Base-by-base conservation (phyloP, 495 filamentous ascomycete species). In the Thozetella sp. region DNA sequence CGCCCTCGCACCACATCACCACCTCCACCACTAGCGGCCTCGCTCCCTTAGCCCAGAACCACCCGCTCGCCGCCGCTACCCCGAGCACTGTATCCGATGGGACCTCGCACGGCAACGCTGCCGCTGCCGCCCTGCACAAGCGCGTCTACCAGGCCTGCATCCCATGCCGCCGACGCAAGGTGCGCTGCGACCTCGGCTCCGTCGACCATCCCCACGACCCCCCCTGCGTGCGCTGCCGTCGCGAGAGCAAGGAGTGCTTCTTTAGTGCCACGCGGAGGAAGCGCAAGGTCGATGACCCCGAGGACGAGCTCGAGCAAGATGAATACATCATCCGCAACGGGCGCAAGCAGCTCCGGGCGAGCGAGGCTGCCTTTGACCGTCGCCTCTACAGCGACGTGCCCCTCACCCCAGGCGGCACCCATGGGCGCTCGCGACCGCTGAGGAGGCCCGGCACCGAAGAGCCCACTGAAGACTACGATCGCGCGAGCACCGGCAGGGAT, bases 221-320 rank as follows among this genome's bases (percentile, higher is more conserved):
- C 45, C 96, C 96, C 1, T 99, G 95, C 68, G 91, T 94, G 59
- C 86, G 95, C 69, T 99, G 95, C 73, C 88, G 92, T 23, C 87
- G 95, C 59, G 95, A 99, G 77, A 84, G 87, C 76, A 97, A 97
- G 75, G 88, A 96, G 64, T 99, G 95, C 80, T 94, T 88, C 81
- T 98, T 99, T 80, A 96, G 93, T 61, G 91, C 92, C n/a, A 98
- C 93, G 40, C 83, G 94, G 50, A 85, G 95, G 63, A 98, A 97
- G 86, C 83, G 92, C 66, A 96, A 96, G 78, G 79, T 82, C 53
- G 89, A 93, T 58, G 87, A 83, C 24, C 77, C 76, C n/a, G 72
- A 71, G 40, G 72, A 83, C 57, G 78, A 67, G 62, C 58, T 51
- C 25, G 78, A 58, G 59, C 82, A 86, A 34, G 83, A 78, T 53